Base-by-base conservation (phyloP, 768 basidiomycete species). In the Galerina marginata region DNA sequence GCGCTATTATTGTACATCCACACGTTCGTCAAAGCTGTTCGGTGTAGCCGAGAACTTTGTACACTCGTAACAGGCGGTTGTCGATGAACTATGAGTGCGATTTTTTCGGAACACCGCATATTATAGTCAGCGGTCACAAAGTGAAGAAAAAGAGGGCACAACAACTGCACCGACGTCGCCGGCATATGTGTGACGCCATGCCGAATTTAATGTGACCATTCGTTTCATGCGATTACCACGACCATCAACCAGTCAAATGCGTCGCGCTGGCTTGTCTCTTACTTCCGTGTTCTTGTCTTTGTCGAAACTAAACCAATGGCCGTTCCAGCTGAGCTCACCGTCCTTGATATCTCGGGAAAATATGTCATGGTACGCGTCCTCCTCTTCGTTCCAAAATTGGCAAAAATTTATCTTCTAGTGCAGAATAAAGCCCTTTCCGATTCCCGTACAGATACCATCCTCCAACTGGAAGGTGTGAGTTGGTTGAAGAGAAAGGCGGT, bases 361-460 rank as follows among this genome's bases (percentile, higher is more conserved):
- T 93, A 81, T 68, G 68, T 75, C 58, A 82, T 90, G 85, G 90
- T 91, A 67, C 26, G 75, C 56, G 3, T 15, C 10, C 29, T 33
- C 2, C 29, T 46, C 23, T 37, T 9, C 15, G 6, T 9, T 26
- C 1, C 6, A 43, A 20, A 38, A 3, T 36, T 39, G 15, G 3
- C 23, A 23, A 16, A 29, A 45, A 43, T 14, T 47, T 45, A 39
- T 6, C 49, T 38, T 26, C 25, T 11, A 37, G 9, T 20, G 12
- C 60, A 92, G 91, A 91, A 89, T 78, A 92, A 89, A 73, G 43
- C 76, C 2, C 79, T 91, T 54, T 89, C 86, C 40, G 89, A 88
- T 64, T 65, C 69, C 29, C 61, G 64, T 29, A 79, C 81, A 4
- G 90, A 92, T 54, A 78, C 79, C 26, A 87, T 93, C 61, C 84